Evolutionary conservation across 2,329 filamentous ascomycete species (phyloP).

Genomic region (Parastagonospora avenae): DNA sequence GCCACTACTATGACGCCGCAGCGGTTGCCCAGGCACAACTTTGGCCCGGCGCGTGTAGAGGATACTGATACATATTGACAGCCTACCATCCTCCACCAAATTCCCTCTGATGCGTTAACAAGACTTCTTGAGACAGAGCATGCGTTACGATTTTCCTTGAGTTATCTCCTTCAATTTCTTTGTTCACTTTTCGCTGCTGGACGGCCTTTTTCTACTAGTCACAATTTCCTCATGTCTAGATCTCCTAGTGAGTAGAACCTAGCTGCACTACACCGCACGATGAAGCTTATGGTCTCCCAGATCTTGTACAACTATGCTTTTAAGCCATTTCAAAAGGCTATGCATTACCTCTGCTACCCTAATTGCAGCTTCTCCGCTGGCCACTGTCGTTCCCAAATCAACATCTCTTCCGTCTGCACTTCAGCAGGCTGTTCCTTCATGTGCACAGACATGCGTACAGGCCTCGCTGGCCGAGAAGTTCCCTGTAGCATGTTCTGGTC

Average conservation of each 20-base stretch:
- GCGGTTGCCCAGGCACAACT: constrained; percentile 41
- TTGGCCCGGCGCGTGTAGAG: constrained; percentile 37
- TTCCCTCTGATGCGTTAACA: constrained; percentile 33
- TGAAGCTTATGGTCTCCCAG: constrained; percentile 38
- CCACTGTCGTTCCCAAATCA: constrained; percentile 26
- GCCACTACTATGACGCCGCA: constrained; percentile 39
- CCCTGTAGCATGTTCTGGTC: constrained; percentile 41
- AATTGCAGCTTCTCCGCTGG: constrained; percentile 39
- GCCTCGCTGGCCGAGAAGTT: constrained; percentile 40
- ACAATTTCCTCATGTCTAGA: constrained; percentile 39
- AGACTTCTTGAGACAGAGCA: constrained; percentile 40
- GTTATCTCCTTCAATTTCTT: constrained; percentile 44
- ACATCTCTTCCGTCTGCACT: constrained; percentile 33
- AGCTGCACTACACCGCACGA: constrained; percentile 17
- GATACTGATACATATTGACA: constrained; percentile 43
- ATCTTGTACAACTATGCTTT: constrained; percentile 47
- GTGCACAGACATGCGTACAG: constrained; percentile 45
- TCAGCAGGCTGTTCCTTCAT: constrained; percentile 39
- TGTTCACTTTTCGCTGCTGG: constrained; percentile 40
- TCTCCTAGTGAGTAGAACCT: constrained; percentile 38
- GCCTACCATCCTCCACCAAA: constrained; percentile 34
- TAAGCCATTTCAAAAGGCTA: constrained; percentile 45
- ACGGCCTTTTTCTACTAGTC: constrained; percentile 34
- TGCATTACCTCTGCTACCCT: constrained; percentile 43
- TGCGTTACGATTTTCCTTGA: constrained; percentile 46